Percentiles rank a stretch among this genome's conserved stretches.
These are phyloP conservation scores for Lipomyces chichibuensis DNA, from an alignment of 805 yeast genomes.

Conservation along the genomic window DNA sequence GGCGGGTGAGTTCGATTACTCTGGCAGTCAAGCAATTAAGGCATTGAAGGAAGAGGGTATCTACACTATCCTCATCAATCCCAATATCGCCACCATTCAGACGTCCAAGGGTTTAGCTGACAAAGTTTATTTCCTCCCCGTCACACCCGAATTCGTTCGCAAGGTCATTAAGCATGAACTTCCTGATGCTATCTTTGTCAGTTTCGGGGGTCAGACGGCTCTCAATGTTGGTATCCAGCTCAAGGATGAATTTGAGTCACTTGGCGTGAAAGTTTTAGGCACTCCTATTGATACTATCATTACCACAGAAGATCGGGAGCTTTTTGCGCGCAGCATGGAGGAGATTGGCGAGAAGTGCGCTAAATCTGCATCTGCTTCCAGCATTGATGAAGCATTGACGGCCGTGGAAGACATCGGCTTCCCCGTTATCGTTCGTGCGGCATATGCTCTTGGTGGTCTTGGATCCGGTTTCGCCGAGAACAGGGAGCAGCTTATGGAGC, in stretches of 20 bases:
- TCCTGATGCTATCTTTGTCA: constrained; percentile 95
- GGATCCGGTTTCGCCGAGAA: constrained; percentile 98
- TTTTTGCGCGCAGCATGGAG: constrained; percentile 91
- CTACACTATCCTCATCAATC: constrained; percentile 92
- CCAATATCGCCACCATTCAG: constrained; percentile 97
- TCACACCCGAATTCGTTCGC: constrained; percentile 92
- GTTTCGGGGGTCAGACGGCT: constrained; percentile 99
- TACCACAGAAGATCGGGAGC: constrained; percentile 97
- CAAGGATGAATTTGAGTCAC: constrained; percentile 89
- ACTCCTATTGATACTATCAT: constrained; percentile 94
- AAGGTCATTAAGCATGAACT: constrained; percentile 92
- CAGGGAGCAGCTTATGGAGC: constrained; percentile 75
- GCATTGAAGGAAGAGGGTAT: constrained; percentile 98
- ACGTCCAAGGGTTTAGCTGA: constrained; percentile 98
- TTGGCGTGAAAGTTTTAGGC: constrained; percentile 95
- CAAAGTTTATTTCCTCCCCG: constrained; percentile 97
- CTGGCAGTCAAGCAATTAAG: constrained; percentile 98
- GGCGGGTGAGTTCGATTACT: constrained; percentile 99
- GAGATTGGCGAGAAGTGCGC: constrained; percentile 97
- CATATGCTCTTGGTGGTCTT: constrained; percentile 94
- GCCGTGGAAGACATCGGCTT: constrained; percentile 88
- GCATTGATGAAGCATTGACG: constrained; percentile 75
- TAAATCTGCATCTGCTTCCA: constrained; percentile 80
- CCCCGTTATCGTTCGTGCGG: constrained; percentile 97
- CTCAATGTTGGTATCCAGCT: constrained; percentile 91